Conservation (phyloP, 331 rosid species). For the Pyracantha coccinea region DNA sequence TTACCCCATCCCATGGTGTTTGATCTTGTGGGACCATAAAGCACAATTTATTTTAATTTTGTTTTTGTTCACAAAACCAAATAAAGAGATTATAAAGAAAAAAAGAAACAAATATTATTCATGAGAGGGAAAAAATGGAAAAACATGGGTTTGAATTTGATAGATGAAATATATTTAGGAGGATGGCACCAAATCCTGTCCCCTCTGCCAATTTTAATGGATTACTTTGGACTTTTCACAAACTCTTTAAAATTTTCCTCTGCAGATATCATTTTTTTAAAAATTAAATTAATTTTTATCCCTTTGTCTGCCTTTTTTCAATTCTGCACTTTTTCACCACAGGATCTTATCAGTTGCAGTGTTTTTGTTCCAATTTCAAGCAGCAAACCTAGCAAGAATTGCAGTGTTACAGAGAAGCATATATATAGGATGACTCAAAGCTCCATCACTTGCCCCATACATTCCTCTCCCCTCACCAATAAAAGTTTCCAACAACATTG, state of each 20-base stretch:
- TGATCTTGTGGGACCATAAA: constrained; percentile 43
- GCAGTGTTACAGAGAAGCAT: constrained; percentile 45
- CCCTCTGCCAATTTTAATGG: constrained; percentile 25
- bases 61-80: constrained; percentile 1
- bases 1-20: constrained; percentile 43
- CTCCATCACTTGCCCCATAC: constrained; percentile 72
- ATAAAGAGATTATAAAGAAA: not conserved
- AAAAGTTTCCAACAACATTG: constrained; percentile 20
- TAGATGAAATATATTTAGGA: constrained; percentile 10
- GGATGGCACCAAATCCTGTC: constrained; percentile 29
- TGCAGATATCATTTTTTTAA: not conserved
- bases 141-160: constrained; percentile 11
- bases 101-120: constrained; percentile 13
- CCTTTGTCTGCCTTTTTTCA: constrained; percentile 10
- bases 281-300: not conserved
- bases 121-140: constrained; percentile 2
- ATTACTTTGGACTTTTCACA: constrained; percentile 17
- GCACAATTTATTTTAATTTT: not conserved
- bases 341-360: constrained; percentile 48
- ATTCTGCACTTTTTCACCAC: constrained; percentile 16
- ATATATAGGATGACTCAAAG: constrained; percentile 40
- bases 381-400: constrained; percentile 38
- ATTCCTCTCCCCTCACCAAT: constrained; percentile 52
- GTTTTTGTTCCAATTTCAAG: constrained; percentile 49
- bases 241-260: constrained; percentile 22